Conservation (phyloP, 306 rosid species). For the Cucumis hystrix region DNA sequence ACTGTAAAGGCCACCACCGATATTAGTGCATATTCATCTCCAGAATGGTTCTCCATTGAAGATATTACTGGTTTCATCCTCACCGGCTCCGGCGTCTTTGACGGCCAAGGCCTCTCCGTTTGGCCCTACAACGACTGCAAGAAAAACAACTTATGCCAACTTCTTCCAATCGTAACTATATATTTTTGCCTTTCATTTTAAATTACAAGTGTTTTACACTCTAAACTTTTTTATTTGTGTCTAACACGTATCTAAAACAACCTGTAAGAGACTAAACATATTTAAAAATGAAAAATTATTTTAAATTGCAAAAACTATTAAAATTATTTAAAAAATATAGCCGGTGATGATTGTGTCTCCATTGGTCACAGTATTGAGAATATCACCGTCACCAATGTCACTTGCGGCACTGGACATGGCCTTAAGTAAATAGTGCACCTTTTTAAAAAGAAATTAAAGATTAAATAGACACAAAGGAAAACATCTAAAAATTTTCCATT, state of each 20-base stretch:
- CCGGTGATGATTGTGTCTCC: conserved; percentile 73
- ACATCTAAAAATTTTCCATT: neutral
- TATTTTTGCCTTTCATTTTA: neutral
- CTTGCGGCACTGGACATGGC: conserved; percentile 81
- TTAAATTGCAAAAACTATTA: too few species aligned
- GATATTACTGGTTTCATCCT: conserved; percentile 21
- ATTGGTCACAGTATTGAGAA: conserved; percentile 27
- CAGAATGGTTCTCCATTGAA: conserved; percentile 52
- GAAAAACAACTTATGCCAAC: conserved; percentile 2
- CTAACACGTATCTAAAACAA: too few species aligned
- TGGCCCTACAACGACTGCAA: conserved; percentile 32
- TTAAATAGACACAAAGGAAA: neutral
- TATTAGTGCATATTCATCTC: conserved; percentile 19
- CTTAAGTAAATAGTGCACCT: conserved; percentile 5
- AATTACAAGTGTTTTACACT: neutral
- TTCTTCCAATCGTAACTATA: conserved; percentile 32
- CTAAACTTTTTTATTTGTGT: too few species aligned
- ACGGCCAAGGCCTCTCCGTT: conserved; percentile 42
- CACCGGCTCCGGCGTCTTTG: conserved; percentile 42
- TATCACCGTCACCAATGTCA: conserved; percentile 15
- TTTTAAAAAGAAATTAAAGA: neutral
- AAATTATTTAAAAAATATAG: too few species aligned
- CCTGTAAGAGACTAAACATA: too few species aligned
- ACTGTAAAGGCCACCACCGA: conserved; percentile 32
- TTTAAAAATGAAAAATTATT: too few species aligned